Evolutionary conservation across 768 basidiomycete genomes (phyloP).

Genomic region (Termitomyces sp.): DNA sequence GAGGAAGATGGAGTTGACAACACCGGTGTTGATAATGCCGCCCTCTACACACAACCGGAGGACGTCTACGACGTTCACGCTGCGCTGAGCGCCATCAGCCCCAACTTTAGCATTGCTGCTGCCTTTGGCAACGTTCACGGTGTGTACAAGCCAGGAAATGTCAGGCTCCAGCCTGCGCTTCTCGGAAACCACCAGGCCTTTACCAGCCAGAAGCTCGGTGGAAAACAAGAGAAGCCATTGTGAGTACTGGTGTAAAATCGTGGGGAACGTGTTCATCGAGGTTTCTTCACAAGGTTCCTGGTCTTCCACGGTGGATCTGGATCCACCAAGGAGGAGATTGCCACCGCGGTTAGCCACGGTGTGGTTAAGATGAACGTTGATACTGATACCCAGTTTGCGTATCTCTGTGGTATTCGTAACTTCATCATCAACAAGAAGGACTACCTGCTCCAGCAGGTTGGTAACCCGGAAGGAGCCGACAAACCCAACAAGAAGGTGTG

Average conservation of each 20-base stretch:
- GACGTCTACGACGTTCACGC: conserved; percentile 90
- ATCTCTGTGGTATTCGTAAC: conserved; percentile 84
- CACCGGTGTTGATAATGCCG: conserved; percentile 87
- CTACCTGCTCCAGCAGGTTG: conserved; percentile 87
- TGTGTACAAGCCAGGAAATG: conserved; percentile 99
- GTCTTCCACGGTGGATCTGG: conserved; percentile 99
- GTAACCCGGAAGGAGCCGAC: conserved; percentile 94
- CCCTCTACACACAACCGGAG: conserved; percentile 95
- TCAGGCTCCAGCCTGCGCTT: conserved; percentile 86
- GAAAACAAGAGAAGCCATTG: conserved; percentile 71
- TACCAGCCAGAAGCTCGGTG: conserved; percentile 62
- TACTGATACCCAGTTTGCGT: conserved; percentile 92
- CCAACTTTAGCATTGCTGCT: conserved; percentile 97
- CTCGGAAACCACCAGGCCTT: conserved; percentile 86
- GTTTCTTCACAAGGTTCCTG: conserved; percentile 59
- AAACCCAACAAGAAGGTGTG: conserved; percentile 98
- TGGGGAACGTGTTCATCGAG: not conserved
- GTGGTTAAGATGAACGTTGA: conserved; percentile 99
- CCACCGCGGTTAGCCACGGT: conserved; percentile 83
- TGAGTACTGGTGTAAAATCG: conserved; percentile 32
- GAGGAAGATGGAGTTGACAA: conserved; percentile 99
- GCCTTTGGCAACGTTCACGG: conserved; percentile 99
- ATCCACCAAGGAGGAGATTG: conserved; percentile 93
- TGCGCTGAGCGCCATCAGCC: conserved; percentile 77
- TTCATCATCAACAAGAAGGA: conserved; percentile 82